Evolutionary conservation across 176 grass and related monocot genomes (phyloP), one percentile per base, ranked within the genome.

Genomic region (Oryza punctata): DNA sequence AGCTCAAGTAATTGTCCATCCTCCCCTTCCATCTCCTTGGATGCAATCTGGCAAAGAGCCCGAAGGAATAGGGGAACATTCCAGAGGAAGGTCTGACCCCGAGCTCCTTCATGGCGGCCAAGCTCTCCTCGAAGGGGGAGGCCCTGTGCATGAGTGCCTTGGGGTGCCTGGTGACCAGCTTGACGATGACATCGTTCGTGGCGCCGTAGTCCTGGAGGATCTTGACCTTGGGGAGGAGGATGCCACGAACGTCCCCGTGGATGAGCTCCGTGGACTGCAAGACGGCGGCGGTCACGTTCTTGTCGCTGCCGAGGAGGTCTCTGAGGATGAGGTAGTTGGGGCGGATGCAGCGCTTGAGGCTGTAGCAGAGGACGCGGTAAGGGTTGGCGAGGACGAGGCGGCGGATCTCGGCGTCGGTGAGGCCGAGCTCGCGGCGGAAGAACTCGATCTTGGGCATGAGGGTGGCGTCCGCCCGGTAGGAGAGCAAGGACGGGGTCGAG

Each of bases 161-260:
- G 23, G 54, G 83, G 73, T 81, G 78, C 28, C 9, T 73, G 10
- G 10, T 82, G 35, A 89, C 3, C 30, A 88, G 61, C 63, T 77
- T 78, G 71, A 78, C 27, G 13, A 93, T 81, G 40, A 72, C 54
- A 14, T 67, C 44, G 10, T 87, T 63, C 3, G 86, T 59, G 32
- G 80, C 72, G n/a, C 83, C 81, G 12, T 90, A 13, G 12, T 65
- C 43, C 23, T 76, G 76, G 12, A 91, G 75, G 33, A 46, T 47
- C 68, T 94, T 85, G 50, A 97, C 23, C 40, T 87, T 91, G 15
- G 91, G 85, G 41, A 89, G 23, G 14, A 94, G 19, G 6, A 57
- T 23, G 2, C 43, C 73, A 12, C 64, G 16, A 10, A 93, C 24
- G 32, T 89, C 75, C 0, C 44, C 82, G 27, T 73, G 12, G 70